Evolutionary conservation across 2,329 filamentous ascomycete species (phyloP).

Genomic region (Talaromyces sp.): DNA sequence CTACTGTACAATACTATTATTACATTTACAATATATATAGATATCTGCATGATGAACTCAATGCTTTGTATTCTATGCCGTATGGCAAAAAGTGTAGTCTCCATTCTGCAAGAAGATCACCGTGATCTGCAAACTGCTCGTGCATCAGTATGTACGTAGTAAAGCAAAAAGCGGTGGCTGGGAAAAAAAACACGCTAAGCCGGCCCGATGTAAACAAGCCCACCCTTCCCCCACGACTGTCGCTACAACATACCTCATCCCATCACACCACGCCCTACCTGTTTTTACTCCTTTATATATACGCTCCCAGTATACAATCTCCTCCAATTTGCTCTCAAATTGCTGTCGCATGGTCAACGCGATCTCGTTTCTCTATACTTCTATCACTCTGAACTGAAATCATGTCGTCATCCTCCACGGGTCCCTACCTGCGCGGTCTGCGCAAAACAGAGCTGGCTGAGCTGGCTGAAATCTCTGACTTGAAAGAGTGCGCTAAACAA

Average conservation of each 20-base stretch:
- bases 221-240: neutral
- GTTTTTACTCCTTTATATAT: neutral
- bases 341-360: conserved; percentile 49
- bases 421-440: conserved; percentile 75
- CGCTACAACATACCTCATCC: neutral
- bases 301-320: too few species aligned
- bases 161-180: conserved; percentile 8
- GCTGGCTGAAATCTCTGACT: conserved; percentile 66
- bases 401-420: conserved; percentile 59
- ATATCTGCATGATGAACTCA: neutral
- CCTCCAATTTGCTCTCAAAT: neutral
- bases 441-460: conserved; percentile 77
- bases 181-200: conserved; percentile 23
- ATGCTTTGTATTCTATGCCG: neutral
- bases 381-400: conserved; percentile 7
- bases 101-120: neutral
- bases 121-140: conserved; percentile 7
- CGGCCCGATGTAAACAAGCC: conserved; percentile 32
- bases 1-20: conserved; percentile 4
- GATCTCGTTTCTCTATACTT: conserved; percentile 32
- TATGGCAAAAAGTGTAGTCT: neutral
- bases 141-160: neutral
- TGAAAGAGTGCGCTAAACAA: conserved; percentile 63
- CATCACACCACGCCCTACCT: neutral
- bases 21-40: neutral